A percentile compares a stretch with the other conserved stretches of the same genome.
phyloP scores from a whole-genome alignment of 768 basidiomycete species.

The Leucosporidium creatinivorum region DNA sequence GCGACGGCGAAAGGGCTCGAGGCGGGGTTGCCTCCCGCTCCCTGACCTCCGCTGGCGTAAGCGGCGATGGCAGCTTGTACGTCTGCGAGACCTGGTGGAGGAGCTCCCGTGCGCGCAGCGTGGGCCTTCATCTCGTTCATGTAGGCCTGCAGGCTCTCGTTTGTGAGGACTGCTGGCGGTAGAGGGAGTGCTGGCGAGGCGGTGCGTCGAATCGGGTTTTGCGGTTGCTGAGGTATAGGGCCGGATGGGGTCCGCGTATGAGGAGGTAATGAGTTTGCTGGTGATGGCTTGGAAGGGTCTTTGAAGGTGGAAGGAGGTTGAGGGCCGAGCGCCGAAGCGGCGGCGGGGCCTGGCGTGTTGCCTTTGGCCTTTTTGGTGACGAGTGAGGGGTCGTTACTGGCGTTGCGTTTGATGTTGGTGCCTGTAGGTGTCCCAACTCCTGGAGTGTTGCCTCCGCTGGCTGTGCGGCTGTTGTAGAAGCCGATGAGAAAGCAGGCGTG shows the following conservation, averaged over 20 bases:
- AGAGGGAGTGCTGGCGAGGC: not conserved
- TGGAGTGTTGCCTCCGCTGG: not conserved
- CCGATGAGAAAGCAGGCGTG: conserved; percentile 32
- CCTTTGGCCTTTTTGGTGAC: conserved; percentile 19
- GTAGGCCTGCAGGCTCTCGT: conserved; percentile 12
- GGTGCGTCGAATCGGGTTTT: not conserved
- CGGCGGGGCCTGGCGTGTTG: not conserved
- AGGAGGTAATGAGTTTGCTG: not conserved
- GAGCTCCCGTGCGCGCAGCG: conserved; percentile 5
- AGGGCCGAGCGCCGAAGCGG: too few species aligned
- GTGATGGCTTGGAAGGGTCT: too few species aligned
- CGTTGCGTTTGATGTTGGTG: not conserved
- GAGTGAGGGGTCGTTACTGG: not conserved
- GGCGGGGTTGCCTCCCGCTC: not conserved
- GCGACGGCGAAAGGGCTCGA: not conserved
- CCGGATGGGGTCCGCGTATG: not conserved
- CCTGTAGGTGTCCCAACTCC: not conserved
- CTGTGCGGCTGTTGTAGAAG: conserved; percentile 24
- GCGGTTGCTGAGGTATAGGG: not conserved
- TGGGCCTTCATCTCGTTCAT: conserved; percentile 16
- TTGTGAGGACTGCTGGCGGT: not conserved
- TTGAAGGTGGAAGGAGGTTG: too few species aligned
- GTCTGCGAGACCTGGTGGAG: conserved; percentile 12
- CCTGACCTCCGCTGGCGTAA: not conserved
- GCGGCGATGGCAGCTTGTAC: conserved; percentile 6